phyloP scores from a whole-genome alignment of 352 stramenopile genomes.

The Globisporangium rhizosaccharum region DNA sequence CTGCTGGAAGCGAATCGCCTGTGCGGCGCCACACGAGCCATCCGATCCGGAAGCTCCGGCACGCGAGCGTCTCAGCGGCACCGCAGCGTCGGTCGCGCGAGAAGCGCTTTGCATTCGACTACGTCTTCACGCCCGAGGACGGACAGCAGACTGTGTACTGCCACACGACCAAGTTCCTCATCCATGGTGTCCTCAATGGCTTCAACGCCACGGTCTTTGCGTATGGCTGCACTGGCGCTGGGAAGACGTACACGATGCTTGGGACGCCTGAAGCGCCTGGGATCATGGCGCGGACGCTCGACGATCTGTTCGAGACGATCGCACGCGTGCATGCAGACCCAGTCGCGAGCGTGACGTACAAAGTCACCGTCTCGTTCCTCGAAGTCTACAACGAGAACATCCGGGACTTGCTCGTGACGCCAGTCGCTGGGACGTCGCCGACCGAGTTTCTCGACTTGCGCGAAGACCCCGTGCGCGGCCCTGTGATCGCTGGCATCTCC shows the following conservation, averaged over 20 bases:
- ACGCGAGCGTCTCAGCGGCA: constrained; percentile 21
- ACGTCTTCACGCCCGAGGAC: constrained; percentile 71
- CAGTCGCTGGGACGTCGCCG: not conserved
- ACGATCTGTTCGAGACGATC: constrained; percentile 82
- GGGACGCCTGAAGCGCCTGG: constrained; percentile 74
- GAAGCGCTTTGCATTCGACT: constrained; percentile 89
- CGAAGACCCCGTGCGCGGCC: constrained; percentile 82
- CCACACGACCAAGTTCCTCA: constrained; percentile 84
- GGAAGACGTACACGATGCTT: constrained; percentile 92
- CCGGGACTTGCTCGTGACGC: constrained; percentile 66
- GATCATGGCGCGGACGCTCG: constrained; percentile 86
- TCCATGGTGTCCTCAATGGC: constrained; percentile 84
- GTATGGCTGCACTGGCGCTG: constrained; percentile 84
- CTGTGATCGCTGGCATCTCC: constrained; percentile 81
- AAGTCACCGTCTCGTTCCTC: constrained; percentile 83
- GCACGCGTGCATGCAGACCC: constrained; percentile 26
- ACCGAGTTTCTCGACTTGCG: constrained; percentile 65
- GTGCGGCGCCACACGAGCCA: constrained; percentile 21
- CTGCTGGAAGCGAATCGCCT: not conserved
- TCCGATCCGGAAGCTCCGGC: constrained; percentile 28
- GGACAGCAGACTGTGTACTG: constrained; percentile 79
- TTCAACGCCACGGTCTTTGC: constrained; percentile 92
- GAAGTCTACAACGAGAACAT: constrained; percentile 95
- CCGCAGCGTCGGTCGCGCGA: constrained; percentile 35
- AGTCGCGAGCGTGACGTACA: constrained; percentile 34